These are phyloP conservation scores for Cryptosporidium sp. DNA, from an alignment of 169 alveolate genomes.

Conservation along the genomic window DNA sequence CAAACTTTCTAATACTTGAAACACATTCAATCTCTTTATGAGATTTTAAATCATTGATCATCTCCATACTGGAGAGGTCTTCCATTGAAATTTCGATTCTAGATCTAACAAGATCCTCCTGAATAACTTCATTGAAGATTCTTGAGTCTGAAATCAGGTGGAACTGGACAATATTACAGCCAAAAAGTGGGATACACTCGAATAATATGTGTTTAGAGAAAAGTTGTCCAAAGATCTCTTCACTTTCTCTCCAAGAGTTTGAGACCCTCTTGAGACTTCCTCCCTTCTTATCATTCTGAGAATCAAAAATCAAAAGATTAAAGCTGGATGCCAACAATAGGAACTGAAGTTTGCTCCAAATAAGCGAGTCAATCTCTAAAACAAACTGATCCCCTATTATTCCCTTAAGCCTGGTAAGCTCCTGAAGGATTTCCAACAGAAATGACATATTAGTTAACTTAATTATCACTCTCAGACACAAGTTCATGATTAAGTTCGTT, in stretches of 20 bases:
- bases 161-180: constrained; percentile 53
- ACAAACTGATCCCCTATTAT: background rate
- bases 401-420: background rate
- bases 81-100: constrained; percentile 23
- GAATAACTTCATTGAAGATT: constrained; percentile 17
- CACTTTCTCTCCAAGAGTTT: background rate
- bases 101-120: constrained; percentile 46
- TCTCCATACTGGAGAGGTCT: background rate
- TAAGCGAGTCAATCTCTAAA: background rate
- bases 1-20: constrained; percentile 25
- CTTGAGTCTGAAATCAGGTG: constrained; percentile 42
- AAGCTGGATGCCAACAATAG: constrained; percentile 5
- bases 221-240: background rate
- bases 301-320: background rate
- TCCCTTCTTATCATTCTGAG: background rate
- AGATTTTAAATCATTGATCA: background rate
- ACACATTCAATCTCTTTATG: background rate
- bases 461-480: constrained; percentile 6
- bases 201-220: constrained; percentile 10
- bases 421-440: constrained; percentile 1
- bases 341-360: constrained; percentile 45
- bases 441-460: constrained; percentile 29
- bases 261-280: background rate
- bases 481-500: constrained; percentile 10
- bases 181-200: constrained; percentile 39